phyloP scores from a whole-genome alignment of 2,329 filamentous ascomycete species.

The Xylariales sp. region DNA sequence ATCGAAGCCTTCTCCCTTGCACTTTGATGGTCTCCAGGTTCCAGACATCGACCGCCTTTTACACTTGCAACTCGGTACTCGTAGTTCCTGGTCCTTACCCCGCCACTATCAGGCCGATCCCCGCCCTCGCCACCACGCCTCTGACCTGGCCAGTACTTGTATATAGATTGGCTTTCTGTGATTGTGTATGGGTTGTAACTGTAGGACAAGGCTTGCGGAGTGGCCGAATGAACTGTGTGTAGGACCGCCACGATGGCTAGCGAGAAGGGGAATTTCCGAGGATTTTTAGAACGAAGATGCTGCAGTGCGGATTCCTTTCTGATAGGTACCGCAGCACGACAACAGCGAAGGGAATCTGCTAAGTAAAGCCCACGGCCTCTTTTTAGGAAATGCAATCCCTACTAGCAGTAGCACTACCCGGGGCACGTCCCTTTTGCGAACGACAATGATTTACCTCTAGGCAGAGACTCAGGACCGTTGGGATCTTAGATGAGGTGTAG shows the following conservation, averaged over 20 bases:
- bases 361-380: constrained; percentile 21
- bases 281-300: constrained; percentile 19
- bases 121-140: constrained; percentile 44
- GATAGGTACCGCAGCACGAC: constrained; percentile 12
- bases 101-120: constrained; percentile 44
- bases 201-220: constrained; percentile 49
- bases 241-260: constrained; percentile 51
- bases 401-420: constrained; percentile 7
- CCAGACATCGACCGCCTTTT: constrained; percentile 66
- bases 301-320: constrained; percentile 18
- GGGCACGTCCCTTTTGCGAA: constrained; percentile 15
- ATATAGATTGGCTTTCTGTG: constrained; percentile 44
- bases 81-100: constrained; percentile 47
- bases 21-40: constrained; percentile 61
- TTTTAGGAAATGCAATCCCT: constrained; percentile 12
- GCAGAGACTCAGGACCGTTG: constrained; percentile 2
- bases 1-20: constrained; percentile 71
- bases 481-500: constrained; percentile 8
- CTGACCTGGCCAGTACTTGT: constrained; percentile 42
- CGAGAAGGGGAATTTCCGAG: constrained; percentile 5
- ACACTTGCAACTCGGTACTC: constrained; percentile 43
- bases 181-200: constrained; percentile 47
- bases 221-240: constrained; percentile 48
- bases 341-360: constrained; percentile 16
- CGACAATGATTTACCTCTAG: constrained; percentile 17